Base-by-base conservation (phyloP, 768 basidiomycete genomes). In the Mycena pura region DNA sequence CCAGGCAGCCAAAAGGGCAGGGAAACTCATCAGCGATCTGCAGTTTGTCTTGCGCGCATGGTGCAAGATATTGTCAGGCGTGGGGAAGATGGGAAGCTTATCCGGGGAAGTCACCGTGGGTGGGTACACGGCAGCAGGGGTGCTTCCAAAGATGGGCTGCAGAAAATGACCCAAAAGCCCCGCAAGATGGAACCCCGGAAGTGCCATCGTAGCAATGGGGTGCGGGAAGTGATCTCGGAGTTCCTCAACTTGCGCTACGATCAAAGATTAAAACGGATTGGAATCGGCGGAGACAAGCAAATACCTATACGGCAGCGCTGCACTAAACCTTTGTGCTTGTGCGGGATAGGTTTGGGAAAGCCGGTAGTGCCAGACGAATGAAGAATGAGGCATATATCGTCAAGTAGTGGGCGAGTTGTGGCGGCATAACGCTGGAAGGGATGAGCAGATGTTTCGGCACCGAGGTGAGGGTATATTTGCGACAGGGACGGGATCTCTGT, bases 1-100 rank as follows among this genome's bases (percentile, higher is more conserved):
- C 76, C 80, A 79, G 29, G 72, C 67, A 40, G 78, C 74, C 3
- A 83, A 49, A 11, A 83, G 65, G 0, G 75, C 45, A 0, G 82
- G 80, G 19, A 81, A 73, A 0, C 68, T 73, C 7, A 31, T 78
- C 1, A 82, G 40, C 2, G 57, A 34, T 28, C 72, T 69, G 29
- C 68, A 74, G n/a, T 72, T 65, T 0, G 70, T 75, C 22, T 67
- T 57, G 7, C 65, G 65, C 9, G 74, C 59, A 44, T 75, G 73
- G 4, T 78, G 72, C 5, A 83, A 57, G 34, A 80, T 72, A 57
- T 77, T 80, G 3, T 75, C 70, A 3, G 78, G 69, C 9, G 78
- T 76, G 2, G 80, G 77, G 25, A 76, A 67, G 5, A 77, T 63
- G 2, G 82, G 82, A 19, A 70, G 68, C 7, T 62, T 22, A 0